Conservation (phyloP, 2,329 filamentous ascomycete genomes). For the Hyphodiscus sp. region DNA sequence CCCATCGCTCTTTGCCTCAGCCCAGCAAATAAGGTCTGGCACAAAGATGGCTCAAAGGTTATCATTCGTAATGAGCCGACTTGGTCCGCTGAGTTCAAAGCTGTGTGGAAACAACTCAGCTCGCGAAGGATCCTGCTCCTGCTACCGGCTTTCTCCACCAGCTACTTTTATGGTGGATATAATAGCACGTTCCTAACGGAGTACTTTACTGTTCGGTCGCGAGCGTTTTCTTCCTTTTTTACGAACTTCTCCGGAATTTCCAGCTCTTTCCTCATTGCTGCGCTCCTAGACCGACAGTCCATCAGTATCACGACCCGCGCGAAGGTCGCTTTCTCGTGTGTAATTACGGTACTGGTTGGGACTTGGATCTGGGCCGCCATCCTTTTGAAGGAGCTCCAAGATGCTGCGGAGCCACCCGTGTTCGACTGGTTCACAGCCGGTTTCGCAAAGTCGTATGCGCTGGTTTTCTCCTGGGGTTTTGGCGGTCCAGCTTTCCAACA, state of each 20-base stretch:
- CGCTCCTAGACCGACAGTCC: conserved; percentile 4
- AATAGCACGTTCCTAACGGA: conserved; percentile 36
- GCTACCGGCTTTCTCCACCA: conserved; percentile 33
- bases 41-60: conserved; percentile 36
- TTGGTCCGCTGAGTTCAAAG: conserved; percentile 29
- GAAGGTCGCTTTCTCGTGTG: conserved; percentile 7
- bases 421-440: conserved; percentile 12
- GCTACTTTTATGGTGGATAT: conserved; percentile 36
- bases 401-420: conserved; percentile 2
- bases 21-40: conserved; percentile 38
- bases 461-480: conserved; percentile 12
- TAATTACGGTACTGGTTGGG: conserved; percentile 9
- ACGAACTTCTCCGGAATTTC: conserved; percentile 13
- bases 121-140: conserved; percentile 30
- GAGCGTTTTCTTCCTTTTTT: conserved; percentile 32
- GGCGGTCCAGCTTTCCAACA: conserved; percentile 13
- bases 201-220: conserved; percentile 37
- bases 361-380: conserved; percentile 13
- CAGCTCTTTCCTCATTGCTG: conserved; percentile 12
- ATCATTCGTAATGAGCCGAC: conserved; percentile 25
- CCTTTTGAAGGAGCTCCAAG: conserved; percentile 4
- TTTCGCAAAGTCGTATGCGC: conserved; percentile 9
- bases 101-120: conserved; percentile 29
- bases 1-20: conserved; percentile 38
- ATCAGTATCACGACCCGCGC: conserved; percentile 9